Evolutionary conservation across 2,329 filamentous ascomycete genomes (phyloP).

Genomic region (Exophiala bonariae): DNA sequence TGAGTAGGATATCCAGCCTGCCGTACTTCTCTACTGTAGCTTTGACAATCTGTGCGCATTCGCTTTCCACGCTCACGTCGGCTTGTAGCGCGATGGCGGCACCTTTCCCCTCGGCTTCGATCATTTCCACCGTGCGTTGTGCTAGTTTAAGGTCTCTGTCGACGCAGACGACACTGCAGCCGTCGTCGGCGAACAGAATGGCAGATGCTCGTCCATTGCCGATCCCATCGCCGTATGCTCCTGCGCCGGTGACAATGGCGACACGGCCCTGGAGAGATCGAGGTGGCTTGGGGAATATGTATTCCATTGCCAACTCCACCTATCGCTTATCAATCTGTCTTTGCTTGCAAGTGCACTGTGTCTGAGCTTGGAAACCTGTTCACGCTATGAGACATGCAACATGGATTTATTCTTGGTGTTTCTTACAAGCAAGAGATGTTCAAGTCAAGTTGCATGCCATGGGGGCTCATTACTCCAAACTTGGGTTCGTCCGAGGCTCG

Average conservation of each 20-base stretch:
- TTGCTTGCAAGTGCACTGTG: too few relatives aligned
- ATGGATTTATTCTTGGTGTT: too few relatives aligned
- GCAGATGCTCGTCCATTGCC: slow-evolving; percentile 61
- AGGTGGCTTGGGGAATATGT: slow-evolving; percentile 24
- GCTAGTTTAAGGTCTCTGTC: slow-evolving; percentile 55
- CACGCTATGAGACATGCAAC: too few relatives aligned
- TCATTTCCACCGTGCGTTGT: slow-evolving; percentile 55
- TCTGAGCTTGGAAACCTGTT: too few relatives aligned
- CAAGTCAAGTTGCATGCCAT: too few relatives aligned
- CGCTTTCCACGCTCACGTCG: slow-evolving; percentile 56
- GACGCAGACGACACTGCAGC: slow-evolving; percentile 59
- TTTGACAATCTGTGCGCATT: slow-evolving; percentile 49
- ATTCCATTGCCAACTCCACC: slow-evolving; percentile 18
- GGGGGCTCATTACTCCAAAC: too few relatives aligned
- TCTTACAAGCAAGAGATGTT: too few relatives aligned
- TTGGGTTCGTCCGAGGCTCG: too few relatives aligned
- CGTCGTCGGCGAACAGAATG: slow-evolving; percentile 60
- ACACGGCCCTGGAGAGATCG: slow-evolving; percentile 22
- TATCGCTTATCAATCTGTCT: too few relatives aligned
- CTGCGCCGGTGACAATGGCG: slow-evolving; percentile 62
- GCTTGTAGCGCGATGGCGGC: slow-evolving; percentile 46
- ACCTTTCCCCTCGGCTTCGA: slow-evolving; percentile 42
- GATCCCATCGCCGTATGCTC: slow-evolving; percentile 56
- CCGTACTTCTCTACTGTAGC: slow-evolving; percentile 52
- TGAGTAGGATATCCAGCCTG: slow-evolving; percentile 62